Percentiles rank a stretch among this genome's conserved stretches.
Evolutionary conservation across 345 rosid genomes (phyloP).

Genomic region (Lepidium aucheri): DNA sequence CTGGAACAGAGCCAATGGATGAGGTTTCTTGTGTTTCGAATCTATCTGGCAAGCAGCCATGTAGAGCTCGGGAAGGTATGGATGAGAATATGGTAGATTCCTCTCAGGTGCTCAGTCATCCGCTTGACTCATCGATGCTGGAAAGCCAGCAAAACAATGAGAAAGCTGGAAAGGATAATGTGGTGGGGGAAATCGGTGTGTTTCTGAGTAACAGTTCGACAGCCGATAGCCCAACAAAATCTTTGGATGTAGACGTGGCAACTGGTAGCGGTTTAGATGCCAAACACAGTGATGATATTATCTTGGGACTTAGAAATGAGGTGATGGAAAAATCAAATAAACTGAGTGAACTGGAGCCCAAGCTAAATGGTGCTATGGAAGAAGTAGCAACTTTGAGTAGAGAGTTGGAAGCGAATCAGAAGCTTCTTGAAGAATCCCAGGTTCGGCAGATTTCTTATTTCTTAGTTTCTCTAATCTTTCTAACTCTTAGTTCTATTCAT

Average conservation of each 20-base stretch:
- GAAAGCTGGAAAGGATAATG: slow-evolving; percentile 59
- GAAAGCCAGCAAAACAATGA: slow-evolving; percentile 66
- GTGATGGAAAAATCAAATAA: slow-evolving; percentile 56
- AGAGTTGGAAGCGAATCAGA: slow-evolving; percentile 68
- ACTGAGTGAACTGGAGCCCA: slow-evolving; percentile 55
- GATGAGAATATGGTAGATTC: slow-evolving; percentile 98
- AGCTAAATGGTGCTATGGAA: slow-evolving; percentile 62
- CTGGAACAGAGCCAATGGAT: slow-evolving; percentile 83
- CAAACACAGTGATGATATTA: slow-evolving; percentile 31
- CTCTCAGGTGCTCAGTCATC: slow-evolving; percentile 56
- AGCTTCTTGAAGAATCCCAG: slow-evolving; percentile 96
- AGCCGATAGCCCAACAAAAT: slow-evolving; percentile 71
- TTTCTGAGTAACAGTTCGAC: slow-evolving; percentile 77
- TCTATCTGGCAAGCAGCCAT: slow-evolving; percentile 51
- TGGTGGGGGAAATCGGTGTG: slow-evolving; percentile 48
- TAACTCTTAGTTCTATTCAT: not conserved
- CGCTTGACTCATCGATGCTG: slow-evolving; percentile 76
- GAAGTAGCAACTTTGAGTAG: slow-evolving; percentile 56
- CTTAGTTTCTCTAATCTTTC: not conserved
- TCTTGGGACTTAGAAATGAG: slow-evolving; percentile 46
- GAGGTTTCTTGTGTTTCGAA: slow-evolving; percentile 87
- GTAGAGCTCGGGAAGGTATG: slow-evolving; percentile 76
- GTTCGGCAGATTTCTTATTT: slow-evolving; percentile 29
- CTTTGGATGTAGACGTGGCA: slow-evolving; percentile 35
- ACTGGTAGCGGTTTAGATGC: slow-evolving; percentile 34